Base-by-base conservation (phyloP, 371 early-diverging fungal genomes). In the Mycotypha africana region DNA sequence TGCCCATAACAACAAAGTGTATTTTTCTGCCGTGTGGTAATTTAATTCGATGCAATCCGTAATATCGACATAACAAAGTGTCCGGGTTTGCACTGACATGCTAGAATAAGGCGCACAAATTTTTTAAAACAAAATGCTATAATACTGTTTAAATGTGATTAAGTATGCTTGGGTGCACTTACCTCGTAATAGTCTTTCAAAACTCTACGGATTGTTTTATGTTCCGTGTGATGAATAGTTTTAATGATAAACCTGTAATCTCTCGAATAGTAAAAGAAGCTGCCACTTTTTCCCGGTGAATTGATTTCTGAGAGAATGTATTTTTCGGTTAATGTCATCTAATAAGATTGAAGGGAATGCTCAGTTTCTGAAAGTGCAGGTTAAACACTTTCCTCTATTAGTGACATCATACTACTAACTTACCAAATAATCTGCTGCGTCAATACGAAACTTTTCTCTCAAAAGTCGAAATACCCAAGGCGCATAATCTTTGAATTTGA, bases 1-100 rank as follows among this genome's bases (percentile, higher is more conserved):
- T 98, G 56, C 90, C 91, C 97, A 98, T 98, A 36, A 98, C 97
- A 12, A 98, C 93, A 70, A 98, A 98, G 64, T 96, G 94, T 37
- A 98, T 89, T 62, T 95, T 95, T 30, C 83, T 74, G 36, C 89
- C 85, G 36, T 88, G 88, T 16, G 96, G 95, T 34, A 92, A 67
- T 70, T 95, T 95, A 35, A 97, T 93, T 49, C 98, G 86, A 62
- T 97, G 97, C 26, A 98, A 69, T 14, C 97, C 97, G 66, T 91
- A 95, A 59, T 92, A 92, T 26, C 97, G 86, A 45, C 90, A 90
- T 1, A 97, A 73, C 22, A 96, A 78, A 10, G 98, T 95, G 65
- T 95, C 76, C 12, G 96, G 95, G 52, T 96, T 88, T 40, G 80
- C 65, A 51, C 78, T 74, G 46, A 96, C 80, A 70, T 95, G 94